Conservation (phyloP, 305 asterid species). For the Fraxinus dipetala region DNA sequence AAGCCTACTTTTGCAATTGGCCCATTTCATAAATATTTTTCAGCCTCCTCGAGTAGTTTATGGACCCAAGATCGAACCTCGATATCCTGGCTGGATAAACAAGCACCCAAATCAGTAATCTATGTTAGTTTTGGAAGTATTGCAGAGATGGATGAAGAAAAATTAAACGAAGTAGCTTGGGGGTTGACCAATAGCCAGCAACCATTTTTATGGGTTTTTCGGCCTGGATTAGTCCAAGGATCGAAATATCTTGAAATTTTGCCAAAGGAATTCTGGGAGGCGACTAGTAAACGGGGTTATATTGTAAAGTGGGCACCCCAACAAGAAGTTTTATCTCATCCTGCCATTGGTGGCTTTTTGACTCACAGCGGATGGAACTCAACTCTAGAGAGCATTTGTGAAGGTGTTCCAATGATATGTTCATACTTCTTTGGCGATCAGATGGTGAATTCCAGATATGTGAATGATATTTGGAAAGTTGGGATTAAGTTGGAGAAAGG, state of each 20-base stretch:
- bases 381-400: slow-evolving; percentile 47
- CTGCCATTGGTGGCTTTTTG: slow-evolving; percentile 46
- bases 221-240: slow-evolving; percentile 42
- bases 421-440: slow-evolving; percentile 45
- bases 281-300: slow-evolving; percentile 23
- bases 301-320: slow-evolving; percentile 60
- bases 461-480: slow-evolving; percentile 45
- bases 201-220: slow-evolving; percentile 49
- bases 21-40: slow-evolving; percentile 45
- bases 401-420: slow-evolving; percentile 57
- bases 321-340: slow-evolving; percentile 48
- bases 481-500: slow-evolving; percentile 48
- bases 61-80: slow-evolving; percentile 40
- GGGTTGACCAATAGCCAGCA: slow-evolving; percentile 46
- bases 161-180: slow-evolving; percentile 37
- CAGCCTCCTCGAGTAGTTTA: slow-evolving; percentile 45
- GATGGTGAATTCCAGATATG: slow-evolving; percentile 44
- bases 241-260: slow-evolving; percentile 32
- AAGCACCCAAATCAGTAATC: slow-evolving; percentile 38
- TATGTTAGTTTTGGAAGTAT: slow-evolving; percentile 57
- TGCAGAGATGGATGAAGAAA: slow-evolving; percentile 36
- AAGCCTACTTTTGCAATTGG: slow-evolving; percentile 44
- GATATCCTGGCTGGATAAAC: slow-evolving; percentile 44
- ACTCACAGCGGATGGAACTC: slow-evolving; percentile 68
- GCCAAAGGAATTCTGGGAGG: slow-evolving; percentile 28